These are phyloP conservation scores for Agrocybe praecox DNA, from an alignment of 768 basidiomycete genomes.

Conservation along the genomic window DNA sequence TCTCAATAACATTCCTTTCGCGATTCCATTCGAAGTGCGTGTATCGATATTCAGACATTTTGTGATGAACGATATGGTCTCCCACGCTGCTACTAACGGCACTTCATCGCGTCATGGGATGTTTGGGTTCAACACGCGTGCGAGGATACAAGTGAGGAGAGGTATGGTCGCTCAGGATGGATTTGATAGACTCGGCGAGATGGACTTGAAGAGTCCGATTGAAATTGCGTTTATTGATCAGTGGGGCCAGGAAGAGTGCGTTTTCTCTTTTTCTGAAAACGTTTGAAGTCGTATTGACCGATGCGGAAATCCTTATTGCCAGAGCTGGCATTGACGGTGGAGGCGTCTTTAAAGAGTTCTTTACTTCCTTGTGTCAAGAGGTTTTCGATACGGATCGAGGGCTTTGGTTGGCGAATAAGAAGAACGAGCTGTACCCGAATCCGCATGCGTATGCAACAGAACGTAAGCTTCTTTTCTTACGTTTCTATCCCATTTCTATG, in stretches of 20 bases:
- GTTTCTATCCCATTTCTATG: background rate
- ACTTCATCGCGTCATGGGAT: slow-evolving; percentile 11
- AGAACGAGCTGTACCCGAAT: slow-evolving; percentile 95
- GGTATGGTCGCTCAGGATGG: slow-evolving; percentile 87
- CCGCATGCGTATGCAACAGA: slow-evolving; percentile 92
- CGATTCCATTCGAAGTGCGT: slow-evolving; percentile 91
- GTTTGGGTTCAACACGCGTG: slow-evolving; percentile 20
- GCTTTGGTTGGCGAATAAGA: slow-evolving; percentile 87
- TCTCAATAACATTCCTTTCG: slow-evolving; percentile 94
- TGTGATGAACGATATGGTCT: slow-evolving; percentile 39
- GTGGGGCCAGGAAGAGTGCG: slow-evolving; percentile 81
- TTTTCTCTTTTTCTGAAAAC: background rate
- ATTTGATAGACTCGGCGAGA: slow-evolving; percentile 79
- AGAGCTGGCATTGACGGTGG: slow-evolving; percentile 96
- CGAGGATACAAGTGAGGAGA: slow-evolving; percentile 63
- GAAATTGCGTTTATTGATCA: slow-evolving; percentile 93
- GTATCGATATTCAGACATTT: slow-evolving; percentile 89
- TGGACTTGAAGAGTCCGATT: slow-evolving; percentile 79
- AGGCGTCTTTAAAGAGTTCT: slow-evolving; percentile 97
- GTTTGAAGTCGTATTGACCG: background rate
- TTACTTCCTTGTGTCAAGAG: slow-evolving; percentile 90
- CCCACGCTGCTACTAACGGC: background rate
- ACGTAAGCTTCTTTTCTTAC: slow-evolving; percentile 42
- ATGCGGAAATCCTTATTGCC: slow-evolving; percentile 5
- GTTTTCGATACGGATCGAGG: slow-evolving; percentile 95